These are phyloP conservation scores for Aspergillus fijiensis DNA, from an alignment of 2,329 filamentous ascomycete species.

Conservation along the genomic window DNA sequence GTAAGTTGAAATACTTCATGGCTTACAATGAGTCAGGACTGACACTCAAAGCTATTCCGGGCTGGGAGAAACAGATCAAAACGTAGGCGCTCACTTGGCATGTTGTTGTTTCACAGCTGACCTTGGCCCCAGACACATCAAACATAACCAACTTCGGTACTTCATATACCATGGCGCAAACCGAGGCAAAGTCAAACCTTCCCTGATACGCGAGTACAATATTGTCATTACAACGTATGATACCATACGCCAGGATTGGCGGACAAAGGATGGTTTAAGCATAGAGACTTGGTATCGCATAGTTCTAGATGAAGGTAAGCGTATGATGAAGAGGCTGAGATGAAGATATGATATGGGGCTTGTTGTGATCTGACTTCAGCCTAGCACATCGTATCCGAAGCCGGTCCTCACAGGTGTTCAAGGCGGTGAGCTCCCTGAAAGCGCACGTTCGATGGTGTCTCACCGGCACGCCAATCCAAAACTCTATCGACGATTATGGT, in stretches of 20 bases:
- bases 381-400: conserved; percentile 8
- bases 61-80: conserved; percentile 6
- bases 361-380: too few relatives aligned
- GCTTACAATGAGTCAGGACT: neutral
- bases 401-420: neutral
- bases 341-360: neutral
- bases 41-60: neutral
- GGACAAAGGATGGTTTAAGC: neutral
- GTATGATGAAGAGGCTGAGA: neutral
- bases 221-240: conserved; percentile 11
- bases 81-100: neutral
- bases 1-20: neutral
- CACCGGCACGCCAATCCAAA: conserved; percentile 7
- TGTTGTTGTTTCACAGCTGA: neutral
- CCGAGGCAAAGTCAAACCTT: neutral
- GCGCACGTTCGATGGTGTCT: conserved; percentile 5
- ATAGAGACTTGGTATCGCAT: conserved; percentile 1
- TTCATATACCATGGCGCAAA: conserved; percentile 5
- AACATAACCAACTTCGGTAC: neutral
- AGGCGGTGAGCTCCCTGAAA: neutral
- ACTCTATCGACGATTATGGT: conserved; percentile 1
- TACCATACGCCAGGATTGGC: neutral
- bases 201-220: neutral
- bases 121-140: conserved; percentile 4
- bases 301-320: conserved; percentile 10